phyloP scores from a whole-genome alignment of 2,329 filamentous ascomycete genomes.

The Nemania abortiva region DNA sequence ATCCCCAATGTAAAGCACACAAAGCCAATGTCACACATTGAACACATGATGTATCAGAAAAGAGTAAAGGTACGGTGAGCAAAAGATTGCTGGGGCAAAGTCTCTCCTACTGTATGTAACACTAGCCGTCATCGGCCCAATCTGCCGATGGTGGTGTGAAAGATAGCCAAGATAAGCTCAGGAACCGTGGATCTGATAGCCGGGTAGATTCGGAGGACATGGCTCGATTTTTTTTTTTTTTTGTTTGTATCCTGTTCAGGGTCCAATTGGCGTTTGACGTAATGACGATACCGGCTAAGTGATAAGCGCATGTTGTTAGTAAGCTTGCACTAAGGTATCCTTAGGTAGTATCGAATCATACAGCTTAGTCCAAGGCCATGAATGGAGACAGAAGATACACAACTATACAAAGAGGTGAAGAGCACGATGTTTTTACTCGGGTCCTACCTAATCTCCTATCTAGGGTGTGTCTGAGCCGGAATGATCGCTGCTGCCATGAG shows the following conservation, averaged over 20 bases:
- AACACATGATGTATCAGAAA: constrained; percentile 9
- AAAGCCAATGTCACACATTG: constrained; percentile 1
- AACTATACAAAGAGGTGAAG: neutral
- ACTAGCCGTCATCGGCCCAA: constrained; percentile 35
- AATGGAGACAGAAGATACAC: neutral
- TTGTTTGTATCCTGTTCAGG: neutral
- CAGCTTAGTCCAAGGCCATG: too few relatives aligned
- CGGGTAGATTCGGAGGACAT: constrained; percentile 34
- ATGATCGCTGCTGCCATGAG: neutral
- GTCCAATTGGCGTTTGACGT: constrained; percentile 18
- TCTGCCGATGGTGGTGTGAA: constrained; percentile 21
- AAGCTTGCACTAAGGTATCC: constrained; percentile 16
- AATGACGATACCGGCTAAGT: constrained; percentile 30
- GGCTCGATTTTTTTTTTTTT: neutral
- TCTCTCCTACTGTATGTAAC: constrained; percentile 6
- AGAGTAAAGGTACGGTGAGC: constrained; percentile 26
- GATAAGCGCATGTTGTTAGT: constrained; percentile 18
- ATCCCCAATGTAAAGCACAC: constrained; percentile 3
- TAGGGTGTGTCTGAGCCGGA: too few relatives aligned
- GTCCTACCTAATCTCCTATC: neutral
- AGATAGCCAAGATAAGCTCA: constrained; percentile 33
- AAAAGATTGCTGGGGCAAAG: constrained; percentile 22
- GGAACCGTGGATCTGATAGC: constrained; percentile 28
- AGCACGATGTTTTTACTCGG: neutral
- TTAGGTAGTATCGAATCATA: neutral